phyloP scores from a whole-genome alignment of 805 yeast genomes.

The Starmerella riodocensis region DNA sequence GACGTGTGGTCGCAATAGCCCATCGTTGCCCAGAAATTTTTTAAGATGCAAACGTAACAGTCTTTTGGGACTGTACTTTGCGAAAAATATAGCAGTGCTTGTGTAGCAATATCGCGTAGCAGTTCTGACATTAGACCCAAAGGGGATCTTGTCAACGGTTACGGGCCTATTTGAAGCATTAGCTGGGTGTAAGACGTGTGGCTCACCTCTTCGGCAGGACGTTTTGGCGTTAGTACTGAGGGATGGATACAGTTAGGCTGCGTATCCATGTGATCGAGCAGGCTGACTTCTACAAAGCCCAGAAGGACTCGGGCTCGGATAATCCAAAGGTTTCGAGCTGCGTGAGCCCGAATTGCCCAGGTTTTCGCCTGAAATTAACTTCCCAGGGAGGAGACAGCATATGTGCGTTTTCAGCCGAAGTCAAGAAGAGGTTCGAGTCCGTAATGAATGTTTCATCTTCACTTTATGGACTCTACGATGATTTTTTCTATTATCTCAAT shows the following conservation, averaged over 20 bases:
- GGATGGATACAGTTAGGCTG: neutral
- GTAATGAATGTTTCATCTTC: constrained; percentile 1
- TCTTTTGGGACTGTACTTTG: too few relatives aligned
- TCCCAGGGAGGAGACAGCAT: neutral
- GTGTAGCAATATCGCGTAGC: too few relatives aligned
- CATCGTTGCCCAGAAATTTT: too few relatives aligned
- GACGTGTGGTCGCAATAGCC: too few relatives aligned
- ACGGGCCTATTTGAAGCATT: too few relatives aligned
- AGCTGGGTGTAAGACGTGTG: too few relatives aligned
- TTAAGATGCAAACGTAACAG: too few relatives aligned
- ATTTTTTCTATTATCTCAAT: constrained; percentile 7
- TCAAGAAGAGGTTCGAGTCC: constrained; percentile 2
- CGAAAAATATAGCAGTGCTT: too few relatives aligned
- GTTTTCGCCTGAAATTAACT: constrained; percentile 3
- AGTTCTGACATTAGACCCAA: neutral
- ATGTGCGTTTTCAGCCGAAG: constrained; percentile 3
- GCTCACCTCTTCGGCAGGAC: too few relatives aligned
- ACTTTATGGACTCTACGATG: constrained; percentile 4
- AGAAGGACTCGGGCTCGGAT: neutral
- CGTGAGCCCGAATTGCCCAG: neutral
- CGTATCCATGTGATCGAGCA: constrained; percentile 4
- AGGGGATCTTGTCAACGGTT: too few relatives aligned
- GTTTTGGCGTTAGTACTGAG: neutral
- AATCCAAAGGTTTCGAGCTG: neutral
- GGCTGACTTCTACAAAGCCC: neutral